phyloP scores from a whole-genome alignment of 2,329 filamentous ascomycete genomes.

The Apiospora arundinis region DNA sequence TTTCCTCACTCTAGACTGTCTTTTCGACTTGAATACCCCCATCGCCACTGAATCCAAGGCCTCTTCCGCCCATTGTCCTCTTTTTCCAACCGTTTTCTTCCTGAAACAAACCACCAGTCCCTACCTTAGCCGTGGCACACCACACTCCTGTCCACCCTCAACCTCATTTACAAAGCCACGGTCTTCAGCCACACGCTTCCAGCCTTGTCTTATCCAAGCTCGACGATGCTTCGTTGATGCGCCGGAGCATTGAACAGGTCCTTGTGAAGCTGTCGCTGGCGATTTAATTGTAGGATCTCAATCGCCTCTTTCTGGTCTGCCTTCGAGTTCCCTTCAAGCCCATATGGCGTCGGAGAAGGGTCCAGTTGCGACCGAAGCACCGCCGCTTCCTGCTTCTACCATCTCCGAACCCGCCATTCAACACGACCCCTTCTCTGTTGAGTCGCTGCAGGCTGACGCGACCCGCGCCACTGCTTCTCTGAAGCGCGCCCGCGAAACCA shows the following conservation, averaged over 20 bases:
- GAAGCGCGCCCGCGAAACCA: conserved; percentile 55
- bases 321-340: conserved; percentile 24
- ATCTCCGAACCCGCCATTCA: conserved; percentile 33
- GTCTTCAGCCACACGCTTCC: conserved; percentile 43
- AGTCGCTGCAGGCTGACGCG: conserved; percentile 48
- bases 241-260: conserved; percentile 34
- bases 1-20: conserved; percentile 18
- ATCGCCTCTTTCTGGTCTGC: conserved; percentile 32
- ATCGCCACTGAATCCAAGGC: not conserved
- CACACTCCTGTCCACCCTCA: conserved; percentile 35
- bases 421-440: conserved; percentile 45
- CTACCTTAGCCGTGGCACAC: conserved; percentile 8
- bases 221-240: conserved; percentile 42
- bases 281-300: conserved; percentile 34
- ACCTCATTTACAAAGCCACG: conserved; percentile 41
- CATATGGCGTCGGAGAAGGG: conserved; percentile 62
- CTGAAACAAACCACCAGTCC: conserved; percentile 5
- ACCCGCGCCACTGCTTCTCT: conserved; percentile 46
- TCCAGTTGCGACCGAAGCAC: conserved; percentile 58
- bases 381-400: conserved; percentile 36
- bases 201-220: conserved; percentile 38
- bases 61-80: not conserved
- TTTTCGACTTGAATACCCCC: not conserved
- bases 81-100: not conserved
- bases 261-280: conserved; percentile 30